Evolutionary conservation across 2,329 filamentous ascomycete species (phyloP).

Genomic region (Triangularia verruculosa): DNA sequence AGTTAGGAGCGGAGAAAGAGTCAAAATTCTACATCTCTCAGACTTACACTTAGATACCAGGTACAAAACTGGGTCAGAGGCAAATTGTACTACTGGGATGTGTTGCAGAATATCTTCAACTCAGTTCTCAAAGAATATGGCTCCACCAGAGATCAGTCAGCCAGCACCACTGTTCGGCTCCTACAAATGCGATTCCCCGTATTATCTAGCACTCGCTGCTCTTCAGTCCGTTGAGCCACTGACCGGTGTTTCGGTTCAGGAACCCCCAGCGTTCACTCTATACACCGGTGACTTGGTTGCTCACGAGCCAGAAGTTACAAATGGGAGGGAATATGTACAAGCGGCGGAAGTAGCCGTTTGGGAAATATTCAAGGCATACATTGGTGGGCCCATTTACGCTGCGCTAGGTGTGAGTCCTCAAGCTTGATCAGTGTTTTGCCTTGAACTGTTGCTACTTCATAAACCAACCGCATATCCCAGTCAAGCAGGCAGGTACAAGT

Average conservation of each 20-base stretch:
- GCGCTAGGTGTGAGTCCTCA: constrained; percentile 43
- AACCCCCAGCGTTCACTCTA: constrained; percentile 50
- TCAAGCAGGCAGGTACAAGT: too few relatives aligned
- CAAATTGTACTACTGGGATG: constrained; percentile 48
- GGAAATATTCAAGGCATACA: constrained; percentile 53
- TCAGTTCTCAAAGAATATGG: constrained; percentile 34
- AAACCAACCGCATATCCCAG: background rate
- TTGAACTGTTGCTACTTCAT: too few relatives aligned
- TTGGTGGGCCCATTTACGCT: constrained; percentile 54
- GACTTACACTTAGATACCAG: constrained; percentile 50
- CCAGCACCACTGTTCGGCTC: constrained; percentile 53
- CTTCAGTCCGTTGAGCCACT: constrained; percentile 54
- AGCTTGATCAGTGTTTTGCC: background rate
- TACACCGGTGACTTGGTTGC: constrained; percentile 58
- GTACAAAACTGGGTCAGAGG: constrained; percentile 51
- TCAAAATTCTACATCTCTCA: constrained; percentile 55
- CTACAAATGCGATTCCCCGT: constrained; percentile 57
- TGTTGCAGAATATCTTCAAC: constrained; percentile 48
- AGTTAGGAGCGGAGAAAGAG: constrained; percentile 48
- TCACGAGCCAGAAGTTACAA: constrained; percentile 50
- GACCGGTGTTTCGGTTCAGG: constrained; percentile 48
- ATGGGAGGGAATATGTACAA: constrained; percentile 50
- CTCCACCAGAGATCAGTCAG: constrained; percentile 37
- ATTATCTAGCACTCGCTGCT: constrained; percentile 54
- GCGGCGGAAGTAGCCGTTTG: constrained; percentile 36